Evolutionary conservation across 2,329 filamentous ascomycete genomes (phyloP), one percentile per base, ranked within the genome.

Genomic region (Cercospora brassicicola): DNA sequence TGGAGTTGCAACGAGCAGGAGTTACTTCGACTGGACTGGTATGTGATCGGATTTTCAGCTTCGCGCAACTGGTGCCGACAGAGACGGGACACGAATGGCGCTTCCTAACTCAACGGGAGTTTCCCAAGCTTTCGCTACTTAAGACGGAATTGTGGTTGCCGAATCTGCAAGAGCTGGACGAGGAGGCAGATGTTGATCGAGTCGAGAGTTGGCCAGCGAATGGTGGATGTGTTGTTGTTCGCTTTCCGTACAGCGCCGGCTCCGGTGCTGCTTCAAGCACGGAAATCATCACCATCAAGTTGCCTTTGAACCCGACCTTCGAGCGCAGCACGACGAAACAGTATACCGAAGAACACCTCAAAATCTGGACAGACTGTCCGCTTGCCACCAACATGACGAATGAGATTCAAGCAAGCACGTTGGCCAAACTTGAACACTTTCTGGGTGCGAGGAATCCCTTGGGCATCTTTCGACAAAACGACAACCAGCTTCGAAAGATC

Each of bases 41-140:
- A 18, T 80, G 82, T 67, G 83, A 84, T 68, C 78, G 83, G 67
- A 76, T 73, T 3, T 80, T 78, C 68, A 77, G 88, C 59, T 92
- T 97, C 77, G 93, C 91, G 1, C 90, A 94, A 78, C 78, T 83
- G 48, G 77, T 82, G 39, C 79, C 79, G 4, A 78, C 71, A 42
- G 64, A 69, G 18, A 51, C 65, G 7, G 75, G 79, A 59, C 84
- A 83, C 72, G 79, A 80, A 26, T 95, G 91, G 91, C 84, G 88
- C 13, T 90, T 91, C 76, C 83, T 93, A 77, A 92, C 91, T 0
- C 87, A 89, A 76, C 83, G 90, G 65, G 86, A 90, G 72, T 89
- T 88, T 72, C 88, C 92, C 1, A 85, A 85, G 51, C 84, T 98
- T 62, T 89, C 92, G 7, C 89, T 88, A 57, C 84, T 97, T 61